A percentile compares a stretch with the other conserved stretches of the same genome.
Conservation (phyloP, 2,329 filamentous ascomycete species). For the Calonectria hongkongensis region DNA sequence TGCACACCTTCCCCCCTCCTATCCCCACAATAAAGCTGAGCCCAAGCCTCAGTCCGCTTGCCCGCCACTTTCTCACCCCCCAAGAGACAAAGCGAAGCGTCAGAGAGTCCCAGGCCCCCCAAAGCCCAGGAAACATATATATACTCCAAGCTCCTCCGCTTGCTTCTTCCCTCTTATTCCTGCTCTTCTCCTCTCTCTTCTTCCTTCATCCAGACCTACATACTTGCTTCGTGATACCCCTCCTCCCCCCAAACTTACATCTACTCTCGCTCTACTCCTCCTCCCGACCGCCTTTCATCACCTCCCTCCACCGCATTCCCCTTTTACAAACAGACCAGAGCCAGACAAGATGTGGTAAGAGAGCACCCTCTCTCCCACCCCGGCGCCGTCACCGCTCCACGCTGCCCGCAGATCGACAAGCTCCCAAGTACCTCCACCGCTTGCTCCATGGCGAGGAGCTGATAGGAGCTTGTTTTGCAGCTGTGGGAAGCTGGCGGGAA, state of each 20-base stretch:
- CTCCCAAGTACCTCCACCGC: slow-evolving; percentile 31
- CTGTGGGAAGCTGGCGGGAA: slow-evolving; percentile 35
- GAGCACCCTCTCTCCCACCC: slow-evolving; percentile 31
- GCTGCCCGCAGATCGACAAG: slow-evolving; percentile 19
- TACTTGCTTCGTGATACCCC: slow-evolving; percentile 57
- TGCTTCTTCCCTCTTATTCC: slow-evolving; percentile 45
- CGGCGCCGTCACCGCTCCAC: slow-evolving; percentile 43
- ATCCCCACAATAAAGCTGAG: slow-evolving; percentile 44
- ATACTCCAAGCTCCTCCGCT: slow-evolving; percentile 52
- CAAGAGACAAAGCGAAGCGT: slow-evolving; percentile 36
- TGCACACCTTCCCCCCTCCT: slow-evolving; percentile 35
- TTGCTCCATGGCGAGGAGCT: slow-evolving; percentile 37
- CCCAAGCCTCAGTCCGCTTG: slow-evolving; percentile 42
- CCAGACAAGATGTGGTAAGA: slow-evolving; percentile 57
- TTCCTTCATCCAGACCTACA: slow-evolving; percentile 48
- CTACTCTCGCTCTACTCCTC: slow-evolving; percentile 48
- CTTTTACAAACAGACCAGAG: slow-evolving; percentile 38
- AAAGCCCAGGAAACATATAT: slow-evolving; percentile 47
- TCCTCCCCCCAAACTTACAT: slow-evolving; percentile 41
- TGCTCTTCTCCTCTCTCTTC: slow-evolving; percentile 51
- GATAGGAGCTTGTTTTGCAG: slow-evolving; percentile 25
- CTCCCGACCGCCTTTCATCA: slow-evolving; percentile 44
- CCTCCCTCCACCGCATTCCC: slow-evolving; percentile 27
- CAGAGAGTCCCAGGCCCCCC: slow-evolving; percentile 34
- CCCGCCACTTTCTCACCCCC: slow-evolving; percentile 33